A percentile compares a stretch with the other conserved stretches of the same genome.
Conservation (phyloP, 768 basidiomycete genomes). For the Gelatoporia subvermispora region DNA sequence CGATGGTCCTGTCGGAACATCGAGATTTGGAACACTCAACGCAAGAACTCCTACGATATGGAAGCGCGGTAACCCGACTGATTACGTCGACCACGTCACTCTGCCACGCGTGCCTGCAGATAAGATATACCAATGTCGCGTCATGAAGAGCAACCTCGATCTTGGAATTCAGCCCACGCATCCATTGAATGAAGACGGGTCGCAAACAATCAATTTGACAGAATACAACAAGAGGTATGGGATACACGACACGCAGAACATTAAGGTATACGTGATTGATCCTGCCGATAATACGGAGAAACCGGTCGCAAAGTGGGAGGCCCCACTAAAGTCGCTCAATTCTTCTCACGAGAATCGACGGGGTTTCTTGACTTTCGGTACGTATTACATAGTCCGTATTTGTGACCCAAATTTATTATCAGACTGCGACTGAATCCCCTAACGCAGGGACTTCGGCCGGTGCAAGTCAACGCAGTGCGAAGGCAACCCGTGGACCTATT, state of each 20-base stretch:
- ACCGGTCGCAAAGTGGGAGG: slow-evolving; percentile 12
- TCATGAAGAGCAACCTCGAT: slow-evolving; percentile 5
- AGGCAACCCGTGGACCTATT: too few relatives aligned
- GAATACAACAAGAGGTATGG: slow-evolving; percentile 13
- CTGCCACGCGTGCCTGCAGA: slow-evolving; percentile 9
- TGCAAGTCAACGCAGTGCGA: too few relatives aligned
- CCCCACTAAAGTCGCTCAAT: too few relatives aligned
- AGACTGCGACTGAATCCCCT: too few relatives aligned
- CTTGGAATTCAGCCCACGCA: slow-evolving; percentile 6
- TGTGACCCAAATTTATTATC: too few relatives aligned
- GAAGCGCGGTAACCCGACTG: slow-evolving; percentile 5
- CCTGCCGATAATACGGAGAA: slow-evolving; percentile 6
- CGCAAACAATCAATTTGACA: slow-evolving; percentile 14
- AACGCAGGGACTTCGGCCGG: too few relatives aligned
- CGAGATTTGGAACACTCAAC: too few relatives aligned
- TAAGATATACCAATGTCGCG: slow-evolving; percentile 11
- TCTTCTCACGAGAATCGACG: too few relatives aligned
- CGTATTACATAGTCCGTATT: too few relatives aligned
- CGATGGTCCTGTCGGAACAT: too few relatives aligned
- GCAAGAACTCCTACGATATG: too few relatives aligned
- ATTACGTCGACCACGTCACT: slow-evolving; percentile 9
- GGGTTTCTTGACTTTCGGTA: too few relatives aligned
- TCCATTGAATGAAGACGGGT: slow-evolving; percentile 6
- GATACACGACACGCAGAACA: background rate
- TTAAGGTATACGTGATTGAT: slow-evolving; percentile 11